A percentile compares a stretch with the other conserved stretches of the same genome.
These are phyloP conservation scores for Lunasporangiospora selenospora DNA, from an alignment of 192 early-diverging fungal species.

Conservation along the genomic window DNA sequence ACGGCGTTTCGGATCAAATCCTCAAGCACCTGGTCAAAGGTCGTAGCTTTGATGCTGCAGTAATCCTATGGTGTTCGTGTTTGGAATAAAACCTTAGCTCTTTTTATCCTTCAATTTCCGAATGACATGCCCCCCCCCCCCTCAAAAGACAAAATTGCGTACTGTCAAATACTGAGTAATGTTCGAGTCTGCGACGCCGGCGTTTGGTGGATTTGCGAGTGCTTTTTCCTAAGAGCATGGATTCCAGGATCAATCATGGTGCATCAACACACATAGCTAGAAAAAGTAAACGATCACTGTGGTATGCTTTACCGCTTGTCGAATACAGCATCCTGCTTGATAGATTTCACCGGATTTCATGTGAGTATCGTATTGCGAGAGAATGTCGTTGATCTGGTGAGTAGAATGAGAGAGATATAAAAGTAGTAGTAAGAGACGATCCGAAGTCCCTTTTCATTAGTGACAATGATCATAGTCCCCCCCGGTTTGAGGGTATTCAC, in stretches of 20 bases:
- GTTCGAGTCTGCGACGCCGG: conserved; percentile 22
- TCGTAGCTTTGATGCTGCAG: too few relatives aligned
- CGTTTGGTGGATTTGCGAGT: conserved; percentile 28
- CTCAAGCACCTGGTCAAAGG: too few relatives aligned
- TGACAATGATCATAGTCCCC: background rate
- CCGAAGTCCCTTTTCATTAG: background rate
- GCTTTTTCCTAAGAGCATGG: conserved; percentile 26
- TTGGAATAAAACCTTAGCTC: too few relatives aligned
- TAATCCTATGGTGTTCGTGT: too few relatives aligned
- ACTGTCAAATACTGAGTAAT: conserved; percentile 31
- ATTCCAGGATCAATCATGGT: too few relatives aligned
- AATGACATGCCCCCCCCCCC: too few relatives aligned
- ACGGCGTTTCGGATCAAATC: too few relatives aligned
- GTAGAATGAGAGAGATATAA: background rate
- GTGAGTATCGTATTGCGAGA: conserved; percentile 18
- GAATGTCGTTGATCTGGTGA: conserved; percentile 35
- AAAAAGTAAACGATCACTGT: too few relatives aligned
- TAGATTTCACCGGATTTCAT: conserved; percentile 42
- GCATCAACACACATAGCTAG: too few relatives aligned
- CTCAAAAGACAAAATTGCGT: background rate
- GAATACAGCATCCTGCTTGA: conserved; percentile 43
- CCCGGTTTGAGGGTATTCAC: too few relatives aligned
- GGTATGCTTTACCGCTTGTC: conserved; percentile 40
- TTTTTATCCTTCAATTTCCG: too few relatives aligned
- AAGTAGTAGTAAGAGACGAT: background rate